Conservation (phyloP, 768 basidiomycete genomes). For the Amanita molliuscula region DNA sequence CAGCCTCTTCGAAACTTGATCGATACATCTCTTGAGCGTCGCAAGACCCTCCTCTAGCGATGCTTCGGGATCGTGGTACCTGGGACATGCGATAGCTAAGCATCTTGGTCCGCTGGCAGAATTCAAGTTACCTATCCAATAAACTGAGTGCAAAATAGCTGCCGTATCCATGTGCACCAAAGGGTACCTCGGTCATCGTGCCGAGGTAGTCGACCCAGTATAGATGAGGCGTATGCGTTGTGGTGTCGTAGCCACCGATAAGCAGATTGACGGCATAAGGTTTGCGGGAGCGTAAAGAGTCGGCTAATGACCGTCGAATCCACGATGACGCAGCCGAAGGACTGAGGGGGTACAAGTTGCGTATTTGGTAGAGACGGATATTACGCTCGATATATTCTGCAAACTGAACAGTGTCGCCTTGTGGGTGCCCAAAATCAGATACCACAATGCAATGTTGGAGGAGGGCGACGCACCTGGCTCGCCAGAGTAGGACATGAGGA, state of each 20-base stretch:
- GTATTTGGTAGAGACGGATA: conserved; percentile 91
- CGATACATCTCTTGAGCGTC: conserved; percentile 75
- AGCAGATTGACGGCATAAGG: conserved; percentile 92
- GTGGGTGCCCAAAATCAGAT: background rate
- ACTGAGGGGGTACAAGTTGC: conserved; percentile 81
- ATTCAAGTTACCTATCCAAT: conserved; percentile 65
- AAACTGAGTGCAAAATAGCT: conserved; percentile 88
- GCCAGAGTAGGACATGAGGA: conserved; percentile 92
- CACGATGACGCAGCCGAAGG: conserved; percentile 90
- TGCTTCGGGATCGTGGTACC: conserved; percentile 88
- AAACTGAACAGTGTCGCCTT: conserved; percentile 94
- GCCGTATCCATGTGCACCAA: conserved; percentile 93
- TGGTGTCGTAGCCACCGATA: conserved; percentile 84
- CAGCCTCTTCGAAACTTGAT: conserved; percentile 78
- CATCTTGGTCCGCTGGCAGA: background rate
- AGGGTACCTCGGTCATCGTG: conserved; percentile 80
- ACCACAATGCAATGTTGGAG: background rate
- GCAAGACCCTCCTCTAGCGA: conserved; percentile 78
- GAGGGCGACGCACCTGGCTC: conserved; percentile 60
- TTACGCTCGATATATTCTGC: conserved; percentile 95
- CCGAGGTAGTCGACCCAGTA: conserved; percentile 98
- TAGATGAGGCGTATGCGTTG: conserved; percentile 59
- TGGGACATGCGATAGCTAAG: conserved; percentile 16
- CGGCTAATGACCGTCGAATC: conserved; percentile 86
- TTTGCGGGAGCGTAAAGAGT: conserved; percentile 76